Base-by-base conservation (phyloP, 371 early-diverging fungal genomes). In the Entomophthora muscae region DNA sequence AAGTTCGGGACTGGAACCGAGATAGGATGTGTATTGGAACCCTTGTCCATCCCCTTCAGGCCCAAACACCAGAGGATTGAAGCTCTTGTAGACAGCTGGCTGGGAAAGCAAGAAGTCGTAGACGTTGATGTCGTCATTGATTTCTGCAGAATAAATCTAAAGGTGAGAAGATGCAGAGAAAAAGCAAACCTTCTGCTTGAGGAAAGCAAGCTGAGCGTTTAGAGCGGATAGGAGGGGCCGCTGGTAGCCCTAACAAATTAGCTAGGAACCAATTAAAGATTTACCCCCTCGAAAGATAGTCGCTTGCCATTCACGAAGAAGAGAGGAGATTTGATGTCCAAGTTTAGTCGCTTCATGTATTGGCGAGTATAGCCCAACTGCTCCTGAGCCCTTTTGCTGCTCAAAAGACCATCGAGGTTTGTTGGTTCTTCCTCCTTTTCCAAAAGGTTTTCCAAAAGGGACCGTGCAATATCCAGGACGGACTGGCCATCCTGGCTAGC, bases 281-380 rank as follows among this genome's bases (percentile, higher is more conserved):
- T 65, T 70, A 73, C 79, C 64, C 75, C 79, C 21, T 83, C 81
- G 65, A 84, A 71, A 10, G 78, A 76, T 54, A 83, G 66, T 60
- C 78, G 75, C 63, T 82, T 84, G 60, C 95, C 95, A 67, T 94
- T 94, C 53, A 87, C 68, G 71, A 91, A 94, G 52, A 84, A 68
- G 17, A 42, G 3, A 22, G 31, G 59, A 22, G 3, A 5, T 17
- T 58, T 31, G 21, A 28, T 27, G 53, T 64, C 31, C 30, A 58
- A 58, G 30, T 32, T 32, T 30, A 62, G 26, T 3, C 33, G 62
- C n/a, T 52, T 24, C 62, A 62, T 32, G 51, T 62, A 51, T 7
- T 52, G 23, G 17, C 26, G 32, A 22, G 29, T 58, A 17, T 27
- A 17, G 21, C 5, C 21, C 21, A 31, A 28, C 17, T 58, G 21